Base-by-base conservation (phyloP, 2,329 filamentous ascomycete genomes). In the Colletotrichum musicola region DNA sequence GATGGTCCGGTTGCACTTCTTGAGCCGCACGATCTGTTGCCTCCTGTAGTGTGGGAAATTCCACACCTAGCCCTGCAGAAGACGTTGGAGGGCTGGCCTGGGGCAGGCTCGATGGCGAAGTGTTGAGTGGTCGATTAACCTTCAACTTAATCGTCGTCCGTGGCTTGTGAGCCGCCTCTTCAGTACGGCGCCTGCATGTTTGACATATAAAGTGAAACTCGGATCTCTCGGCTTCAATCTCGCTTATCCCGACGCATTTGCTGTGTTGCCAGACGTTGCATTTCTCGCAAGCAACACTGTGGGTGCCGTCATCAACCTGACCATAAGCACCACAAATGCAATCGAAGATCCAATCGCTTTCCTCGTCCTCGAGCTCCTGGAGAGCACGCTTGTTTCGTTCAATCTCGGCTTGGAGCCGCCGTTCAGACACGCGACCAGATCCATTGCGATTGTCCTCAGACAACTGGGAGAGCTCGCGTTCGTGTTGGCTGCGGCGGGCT, bases 231-330 rank as follows among this genome's bases (percentile, higher is more conserved):
- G 94, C 95, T 71, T 95, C 92, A 68, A 87, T 83, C 74, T 97
- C 88, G 53, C 88, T 87, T 71, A 98, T 92, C 47, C 91, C 92
- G 68, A 97, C 88, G 76, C 96, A 99, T 74, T 92, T 93, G 84
- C 94, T 97, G 77, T 99, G 96, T 78, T 98, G 95, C 96, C 96
- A 99, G 55, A 97, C 91, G 76, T 92, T 97, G 83, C 96, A 99
- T 73, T 86, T 90, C 77, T 99, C 96, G 80, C 96, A 99, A 30
- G 95, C 93, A 72, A 99, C 90, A 77, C 94, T 97, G 77, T 97
- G 95, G 7, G 93, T 92, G 42, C 96, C 96, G 77, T 98, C 96
- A 74, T 99, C 96, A 68, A 98, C 93, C 74, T 97, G 92, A 22
- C 96, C 96, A 78, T 97, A 91, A 22, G 94, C 87, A 27, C 95